phyloP scores from a whole-genome alignment of 495 filamentous ascomycete species.

The Daldinia childiae region DNA sequence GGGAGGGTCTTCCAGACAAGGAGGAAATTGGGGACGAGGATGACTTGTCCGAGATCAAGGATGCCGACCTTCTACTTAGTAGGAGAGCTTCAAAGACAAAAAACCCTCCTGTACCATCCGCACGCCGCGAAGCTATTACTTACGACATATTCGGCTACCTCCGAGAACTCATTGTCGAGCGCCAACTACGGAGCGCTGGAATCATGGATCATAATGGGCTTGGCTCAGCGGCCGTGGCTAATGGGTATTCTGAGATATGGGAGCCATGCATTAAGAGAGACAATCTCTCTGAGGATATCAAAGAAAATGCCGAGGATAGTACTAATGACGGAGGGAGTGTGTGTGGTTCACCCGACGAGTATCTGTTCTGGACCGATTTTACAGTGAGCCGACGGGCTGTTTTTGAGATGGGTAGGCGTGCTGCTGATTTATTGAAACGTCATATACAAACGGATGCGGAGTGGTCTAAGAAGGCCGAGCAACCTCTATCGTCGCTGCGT shows the following conservation, averaged over 20 bases:
- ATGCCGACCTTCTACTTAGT: constrained; percentile 27
- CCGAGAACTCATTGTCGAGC: constrained; percentile 46
- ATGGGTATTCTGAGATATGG: constrained; percentile 45
- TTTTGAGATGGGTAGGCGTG: constrained; percentile 46
- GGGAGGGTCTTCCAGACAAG: constrained; percentile 42
- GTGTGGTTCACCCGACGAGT: constrained; percentile 44
- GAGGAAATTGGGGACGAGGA: constrained; percentile 15
- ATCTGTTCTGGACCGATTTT: constrained; percentile 51
- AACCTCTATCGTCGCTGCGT: constrained; percentile 23
- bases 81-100: constrained; percentile 20
- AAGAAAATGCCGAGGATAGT: background rate
- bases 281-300: background rate
- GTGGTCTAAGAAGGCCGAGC: constrained; percentile 19
- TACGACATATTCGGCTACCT: constrained; percentile 45
- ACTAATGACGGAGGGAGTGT: constrained; percentile 8
- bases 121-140: constrained; percentile 43
- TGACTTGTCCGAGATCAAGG: constrained; percentile 26
- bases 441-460: constrained; percentile 37
- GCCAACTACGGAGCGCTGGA: constrained; percentile 45
- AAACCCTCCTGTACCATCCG: constrained; percentile 8
- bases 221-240: constrained; percentile 25
- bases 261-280: constrained; percentile 40
- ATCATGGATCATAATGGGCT: constrained; percentile 46
- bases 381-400: constrained; percentile 45
- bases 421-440: constrained; percentile 39